phyloP scores from a whole-genome alignment of 306 rosid genomes.

The Purshia tridentata region DNA sequence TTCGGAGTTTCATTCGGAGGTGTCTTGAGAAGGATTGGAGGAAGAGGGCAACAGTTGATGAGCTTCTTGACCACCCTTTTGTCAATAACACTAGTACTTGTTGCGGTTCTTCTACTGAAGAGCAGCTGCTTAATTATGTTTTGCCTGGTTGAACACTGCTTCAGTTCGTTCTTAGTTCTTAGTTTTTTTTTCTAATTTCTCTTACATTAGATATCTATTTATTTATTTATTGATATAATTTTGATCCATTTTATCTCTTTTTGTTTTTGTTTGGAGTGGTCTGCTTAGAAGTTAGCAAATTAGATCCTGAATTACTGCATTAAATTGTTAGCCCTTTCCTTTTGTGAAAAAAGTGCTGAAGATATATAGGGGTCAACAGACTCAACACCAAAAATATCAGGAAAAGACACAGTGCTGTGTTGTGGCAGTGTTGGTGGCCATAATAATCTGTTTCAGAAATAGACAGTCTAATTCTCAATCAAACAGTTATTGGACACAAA shows the following conservation, averaged over 20 bases:
- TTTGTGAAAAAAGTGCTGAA: too few species aligned
- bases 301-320: too few species aligned
- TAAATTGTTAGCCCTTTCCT: too few species aligned
- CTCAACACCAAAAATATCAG: too few species aligned
- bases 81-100: constrained; percentile 14
- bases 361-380: too few species aligned
- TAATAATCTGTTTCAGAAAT: too few species aligned
- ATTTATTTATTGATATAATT: background rate
- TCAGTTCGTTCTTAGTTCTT: background rate
- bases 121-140: constrained; percentile 22
- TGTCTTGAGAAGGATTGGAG: constrained; percentile 80
- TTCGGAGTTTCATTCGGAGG: constrained; percentile 44
- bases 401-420: too few species aligned
- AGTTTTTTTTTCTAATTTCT: background rate
- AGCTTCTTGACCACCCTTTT: constrained; percentile 64
- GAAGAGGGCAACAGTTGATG: constrained; percentile 52
- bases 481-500: too few species aligned
- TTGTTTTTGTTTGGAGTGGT: background rate
- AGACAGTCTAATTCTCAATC: too few species aligned
- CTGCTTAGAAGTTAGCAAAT: too few species aligned
- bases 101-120: constrained; percentile 8
- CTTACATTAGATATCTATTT: background rate
- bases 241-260: background rate
- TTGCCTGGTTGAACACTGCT: background rate
- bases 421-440: too few species aligned